phyloP scores from a whole-genome alignment of 2,329 filamentous ascomycete genomes.

The Parastagonospora avenae region DNA sequence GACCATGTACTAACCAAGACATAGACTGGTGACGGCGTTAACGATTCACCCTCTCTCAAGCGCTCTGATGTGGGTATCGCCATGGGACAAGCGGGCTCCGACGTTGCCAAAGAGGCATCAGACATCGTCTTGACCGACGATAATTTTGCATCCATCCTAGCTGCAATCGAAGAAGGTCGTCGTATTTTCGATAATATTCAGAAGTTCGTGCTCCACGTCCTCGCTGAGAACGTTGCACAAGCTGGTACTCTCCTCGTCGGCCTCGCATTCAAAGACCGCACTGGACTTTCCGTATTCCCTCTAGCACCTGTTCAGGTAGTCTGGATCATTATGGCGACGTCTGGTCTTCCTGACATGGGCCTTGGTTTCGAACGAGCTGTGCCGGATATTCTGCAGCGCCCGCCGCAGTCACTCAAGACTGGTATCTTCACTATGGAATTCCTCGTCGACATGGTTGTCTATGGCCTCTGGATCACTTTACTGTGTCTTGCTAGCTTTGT shows the following conservation, averaged over 20 bases:
- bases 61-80: slow-evolving; percentile 85
- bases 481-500: slow-evolving; percentile 42
- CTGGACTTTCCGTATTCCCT: slow-evolving; percentile 79
- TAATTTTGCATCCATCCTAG: slow-evolving; percentile 85
- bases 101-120: slow-evolving; percentile 82
- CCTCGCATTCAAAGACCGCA: slow-evolving; percentile 76
- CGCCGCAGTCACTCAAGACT: slow-evolving; percentile 64
- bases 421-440: slow-evolving; percentile 48
- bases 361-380: slow-evolving; percentile 79
- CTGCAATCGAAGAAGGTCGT: slow-evolving; percentile 80
- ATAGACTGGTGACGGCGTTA: slow-evolving; percentile 80
- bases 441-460: slow-evolving; percentile 46
- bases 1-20: slow-evolving; percentile 2
- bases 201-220: slow-evolving; percentile 78
- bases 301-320: slow-evolving; percentile 85
- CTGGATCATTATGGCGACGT: slow-evolving; percentile 95
- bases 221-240: slow-evolving; percentile 82
- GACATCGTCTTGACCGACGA: slow-evolving; percentile 87
- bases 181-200: slow-evolving; percentile 90
- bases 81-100: slow-evolving; percentile 80
- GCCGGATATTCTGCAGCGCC: slow-evolving; percentile 77
- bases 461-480: slow-evolving; percentile 42
- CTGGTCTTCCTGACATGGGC: slow-evolving; percentile 77
- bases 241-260: slow-evolving; percentile 82
- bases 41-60: slow-evolving; percentile 82